phyloP scores from a whole-genome alignment of 352 stramenopile genomes.

The Globisporangium uncinulatum region DNA sequence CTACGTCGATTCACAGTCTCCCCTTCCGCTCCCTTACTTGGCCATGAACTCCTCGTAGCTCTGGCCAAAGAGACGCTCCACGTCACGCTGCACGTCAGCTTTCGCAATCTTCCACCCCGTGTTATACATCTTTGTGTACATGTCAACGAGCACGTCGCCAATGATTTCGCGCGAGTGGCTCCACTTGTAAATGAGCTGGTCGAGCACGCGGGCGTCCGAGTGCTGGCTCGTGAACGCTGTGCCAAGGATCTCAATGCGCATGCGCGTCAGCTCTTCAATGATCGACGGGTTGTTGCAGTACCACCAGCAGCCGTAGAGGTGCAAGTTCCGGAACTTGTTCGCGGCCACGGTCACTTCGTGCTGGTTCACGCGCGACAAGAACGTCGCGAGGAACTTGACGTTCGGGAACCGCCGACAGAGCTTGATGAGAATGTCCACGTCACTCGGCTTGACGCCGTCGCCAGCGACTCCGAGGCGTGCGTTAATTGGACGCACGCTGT shows the following conservation, averaged over 20 bases:
- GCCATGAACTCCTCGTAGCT: constrained; percentile 92
- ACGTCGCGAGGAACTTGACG: constrained; percentile 95
- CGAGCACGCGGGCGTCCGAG: constrained; percentile 90
- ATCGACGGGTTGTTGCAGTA: constrained; percentile 96
- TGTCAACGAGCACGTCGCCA: constrained; percentile 76
- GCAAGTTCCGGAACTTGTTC: constrained; percentile 93
- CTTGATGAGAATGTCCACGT: constrained; percentile 81
- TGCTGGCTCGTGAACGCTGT: constrained; percentile 94
- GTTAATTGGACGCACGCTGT: constrained; percentile 88
- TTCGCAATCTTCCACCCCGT: constrained; percentile 87
- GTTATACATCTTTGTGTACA: constrained; percentile 83
- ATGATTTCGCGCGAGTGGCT: constrained; percentile 89
- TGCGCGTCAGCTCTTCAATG: constrained; percentile 81
- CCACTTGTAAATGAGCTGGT: constrained; percentile 96
- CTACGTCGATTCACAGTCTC: too few species aligned
- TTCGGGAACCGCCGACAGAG: constrained; percentile 86
- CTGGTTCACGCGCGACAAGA: constrained; percentile 91
- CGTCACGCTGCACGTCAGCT: constrained; percentile 80
- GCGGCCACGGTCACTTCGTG: constrained; percentile 92
- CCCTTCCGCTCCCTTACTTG: constrained; percentile 30
- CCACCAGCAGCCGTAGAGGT: constrained; percentile 94
- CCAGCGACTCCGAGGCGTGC: constrained; percentile 70
- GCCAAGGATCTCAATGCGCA: constrained; percentile 92
- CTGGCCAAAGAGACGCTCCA: constrained; percentile 77
- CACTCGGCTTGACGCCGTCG: constrained; percentile 89